These are phyloP conservation scores for Sclerotinia trifoliorum DNA, from an alignment of 2,329 filamentous ascomycete species.

Conservation along the genomic window DNA sequence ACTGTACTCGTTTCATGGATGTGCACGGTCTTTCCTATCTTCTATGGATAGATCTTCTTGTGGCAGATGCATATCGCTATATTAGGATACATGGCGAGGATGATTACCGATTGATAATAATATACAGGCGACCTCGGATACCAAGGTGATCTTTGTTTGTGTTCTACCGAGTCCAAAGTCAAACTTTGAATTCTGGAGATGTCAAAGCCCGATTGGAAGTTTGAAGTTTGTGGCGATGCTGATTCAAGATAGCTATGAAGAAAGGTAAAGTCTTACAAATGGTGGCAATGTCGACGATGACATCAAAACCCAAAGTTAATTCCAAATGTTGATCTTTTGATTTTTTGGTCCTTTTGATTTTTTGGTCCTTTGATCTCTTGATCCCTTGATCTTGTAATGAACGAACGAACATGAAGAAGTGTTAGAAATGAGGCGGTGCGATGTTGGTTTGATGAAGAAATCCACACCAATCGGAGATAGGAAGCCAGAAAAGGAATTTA, in stretches of 20 bases:
- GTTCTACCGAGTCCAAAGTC: too few relatives aligned
- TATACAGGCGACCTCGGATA: constrained; percentile 14
- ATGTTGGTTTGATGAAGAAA: too few relatives aligned
- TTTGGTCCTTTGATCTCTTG: too few relatives aligned
- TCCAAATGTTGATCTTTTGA: not conserved
- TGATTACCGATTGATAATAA: not conserved
- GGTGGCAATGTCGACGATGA: not conserved
- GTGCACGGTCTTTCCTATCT: not conserved
- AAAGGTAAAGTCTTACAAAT: not conserved
- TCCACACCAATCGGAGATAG: too few relatives aligned
- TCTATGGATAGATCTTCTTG: constrained; percentile 4
- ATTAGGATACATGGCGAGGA: not conserved
- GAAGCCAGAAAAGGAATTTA: too few relatives aligned
- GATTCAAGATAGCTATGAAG: not conserved
- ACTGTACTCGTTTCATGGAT: not conserved
- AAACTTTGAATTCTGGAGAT: not conserved
- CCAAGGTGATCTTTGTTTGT: not conserved
- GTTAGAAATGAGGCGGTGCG: too few relatives aligned
- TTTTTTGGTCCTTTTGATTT: too few relatives aligned
- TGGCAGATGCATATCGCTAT: constrained; percentile 4
- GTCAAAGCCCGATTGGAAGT: not conserved
- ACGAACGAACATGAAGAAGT: too few relatives aligned
- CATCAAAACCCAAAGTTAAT: not conserved
- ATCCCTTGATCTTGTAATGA: not conserved
- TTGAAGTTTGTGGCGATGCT: not conserved